Evolutionary conservation across 768 basidiomycete genomes (phyloP), one percentile per base, ranked within the genome.

Genomic region (Psilocybe cyanescens): DNA sequence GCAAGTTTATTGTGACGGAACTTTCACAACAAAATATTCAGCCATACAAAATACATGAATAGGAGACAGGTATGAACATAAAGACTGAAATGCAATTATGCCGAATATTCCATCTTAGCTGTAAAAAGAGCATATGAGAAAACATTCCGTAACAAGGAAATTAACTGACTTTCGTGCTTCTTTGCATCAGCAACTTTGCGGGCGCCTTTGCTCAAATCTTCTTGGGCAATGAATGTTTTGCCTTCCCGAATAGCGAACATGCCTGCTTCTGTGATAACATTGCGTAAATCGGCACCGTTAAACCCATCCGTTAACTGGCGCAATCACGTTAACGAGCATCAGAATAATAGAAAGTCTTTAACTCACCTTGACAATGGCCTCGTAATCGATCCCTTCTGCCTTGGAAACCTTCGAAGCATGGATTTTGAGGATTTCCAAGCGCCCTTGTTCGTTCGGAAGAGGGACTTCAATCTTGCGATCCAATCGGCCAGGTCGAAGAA

Each of bases 221-320:
- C 97, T 75, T 99, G 97, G 55, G 86, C 89, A 58, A 96, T 80
- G 65, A 94, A 95, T 70, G 96, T 95, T 63, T 95, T 91, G 68
- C 98, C 97, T 61, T 98, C 97, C 49, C 97, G 86, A 68, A 99
- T 98, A 6, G 97, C 97, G 71, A 98, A 99, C 95, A 99, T 97
- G 48, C 97, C 97, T 19, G 94, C 91, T 75, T 97, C 95, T 3
- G 95, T 97, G 46, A 96, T 87, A 24, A 98, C 92, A 72, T 99
- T 99, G 51, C 95, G 85, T 71, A 98, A 74, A 79, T 99, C 97
- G 16, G 97, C 97, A 57, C 97, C 97, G 72, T 98, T 99, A 81
- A 98, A 98, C 0, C 84, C 85, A 67, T 97, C 96, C 0, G 91
- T 91, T 28, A 97, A 83, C 90, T 91, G 61, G 28, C 14, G 17